phyloP scores from a whole-genome alignment of 2,329 filamentous ascomycete genomes.

The Alternaria dauci region DNA sequence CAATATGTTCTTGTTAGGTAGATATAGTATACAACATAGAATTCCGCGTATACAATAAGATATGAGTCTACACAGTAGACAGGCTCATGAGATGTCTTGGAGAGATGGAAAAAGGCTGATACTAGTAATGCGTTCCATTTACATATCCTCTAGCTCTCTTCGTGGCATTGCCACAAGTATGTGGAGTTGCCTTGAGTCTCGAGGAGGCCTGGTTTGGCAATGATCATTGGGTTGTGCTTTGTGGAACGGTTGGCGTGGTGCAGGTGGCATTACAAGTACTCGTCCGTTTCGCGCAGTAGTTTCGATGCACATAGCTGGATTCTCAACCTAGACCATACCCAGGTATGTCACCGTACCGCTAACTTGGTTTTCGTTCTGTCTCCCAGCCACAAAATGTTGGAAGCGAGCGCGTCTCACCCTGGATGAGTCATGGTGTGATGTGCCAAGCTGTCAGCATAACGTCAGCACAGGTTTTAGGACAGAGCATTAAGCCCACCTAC shows the following conservation, averaged over 20 bases:
- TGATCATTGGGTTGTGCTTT: too few species aligned
- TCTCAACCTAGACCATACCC: neutral
- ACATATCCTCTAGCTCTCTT: neutral
- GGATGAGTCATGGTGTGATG: neutral
- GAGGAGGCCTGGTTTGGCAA: too few species aligned
- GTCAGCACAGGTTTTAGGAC: neutral
- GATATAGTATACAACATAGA: neutral
- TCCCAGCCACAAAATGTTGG: neutral
- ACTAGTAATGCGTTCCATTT: neutral
- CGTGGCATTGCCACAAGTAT: neutral
- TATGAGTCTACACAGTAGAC: neutral
- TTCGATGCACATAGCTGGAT: neutral
- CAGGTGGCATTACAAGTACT: neutral
- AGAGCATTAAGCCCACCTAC: neutral
- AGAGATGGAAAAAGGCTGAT: neutral
- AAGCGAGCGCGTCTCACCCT: neutral
- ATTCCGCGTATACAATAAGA: neutral
- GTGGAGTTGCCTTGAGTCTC: too few species aligned
- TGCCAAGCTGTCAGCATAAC: neutral
- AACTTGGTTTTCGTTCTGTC: neutral
- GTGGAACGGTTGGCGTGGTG: too few species aligned
- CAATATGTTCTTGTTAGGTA: neutral
- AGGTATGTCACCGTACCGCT: neutral
- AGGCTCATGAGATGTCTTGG: neutral
- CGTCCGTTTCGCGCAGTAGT: neutral